Evolutionary conservation across 2,329 filamentous ascomycete species (phyloP).

Genomic region (Xylariaceae sp.): DNA sequence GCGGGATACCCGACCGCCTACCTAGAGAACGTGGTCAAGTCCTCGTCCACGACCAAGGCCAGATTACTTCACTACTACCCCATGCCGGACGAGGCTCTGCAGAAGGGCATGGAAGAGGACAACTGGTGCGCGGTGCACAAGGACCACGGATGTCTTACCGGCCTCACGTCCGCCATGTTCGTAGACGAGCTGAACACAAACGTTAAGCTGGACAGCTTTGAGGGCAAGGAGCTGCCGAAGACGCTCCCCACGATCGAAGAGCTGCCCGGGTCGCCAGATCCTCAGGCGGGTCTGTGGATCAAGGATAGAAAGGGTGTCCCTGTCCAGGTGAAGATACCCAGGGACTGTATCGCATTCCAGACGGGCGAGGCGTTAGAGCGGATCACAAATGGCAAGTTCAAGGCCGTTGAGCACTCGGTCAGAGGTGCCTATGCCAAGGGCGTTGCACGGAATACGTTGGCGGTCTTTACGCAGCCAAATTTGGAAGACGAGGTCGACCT

Average conservation of each 20-base stretch:
- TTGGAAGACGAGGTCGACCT: conserved; percentile 72
- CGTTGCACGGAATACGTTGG: conserved; percentile 80
- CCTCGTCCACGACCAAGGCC: conserved; percentile 84
- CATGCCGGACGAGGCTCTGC: conserved; percentile 35
- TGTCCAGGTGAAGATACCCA: conserved; percentile 87
- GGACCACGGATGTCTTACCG: conserved; percentile 91
- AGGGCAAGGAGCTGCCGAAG: conserved; percentile 28
- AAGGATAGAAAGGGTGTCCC: conserved; percentile 74
- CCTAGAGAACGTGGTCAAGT: conserved; percentile 79
- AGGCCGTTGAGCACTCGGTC: conserved; percentile 94
- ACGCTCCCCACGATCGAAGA: conserved; percentile 57
- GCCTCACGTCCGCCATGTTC: conserved; percentile 93
- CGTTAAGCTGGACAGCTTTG: conserved; percentile 32
- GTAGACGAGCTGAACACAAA: conserved; percentile 62
- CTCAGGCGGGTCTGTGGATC: conserved; percentile 87
- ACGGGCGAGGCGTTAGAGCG: conserved; percentile 87
- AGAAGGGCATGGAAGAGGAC: conserved; percentile 53
- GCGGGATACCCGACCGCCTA: conserved; percentile 70
- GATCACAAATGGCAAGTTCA: conserved; percentile 87
- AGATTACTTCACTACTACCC: conserved; percentile 92
- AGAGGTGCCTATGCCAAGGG: conserved; percentile 61
- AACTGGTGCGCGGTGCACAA: conserved; percentile 92
- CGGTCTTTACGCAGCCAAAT: conserved; percentile 96
- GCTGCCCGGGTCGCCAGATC: conserved; percentile 71
- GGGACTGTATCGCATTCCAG: conserved; percentile 91